phyloP scores from a whole-genome alignment of 345 rosid genomes.

The Turritis glabra region DNA sequence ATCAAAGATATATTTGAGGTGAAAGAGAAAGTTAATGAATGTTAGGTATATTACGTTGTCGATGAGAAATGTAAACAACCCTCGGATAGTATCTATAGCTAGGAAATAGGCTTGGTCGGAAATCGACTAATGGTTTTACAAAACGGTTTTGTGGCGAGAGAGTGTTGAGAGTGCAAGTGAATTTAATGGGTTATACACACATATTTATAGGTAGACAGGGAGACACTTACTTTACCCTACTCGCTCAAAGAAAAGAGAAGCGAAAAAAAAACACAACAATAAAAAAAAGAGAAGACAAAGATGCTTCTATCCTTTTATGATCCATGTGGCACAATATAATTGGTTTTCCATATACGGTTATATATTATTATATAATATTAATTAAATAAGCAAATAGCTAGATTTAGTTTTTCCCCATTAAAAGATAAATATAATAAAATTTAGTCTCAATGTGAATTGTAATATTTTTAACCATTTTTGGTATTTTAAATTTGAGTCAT shows the following conservation, averaged over 20 bases:
- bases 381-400: constrained; percentile 8
- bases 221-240: constrained; percentile 1
- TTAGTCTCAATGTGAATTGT: background rate
- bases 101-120: background rate
- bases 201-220: constrained; percentile 17
- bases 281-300: background rate
- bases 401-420: background rate
- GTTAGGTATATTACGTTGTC: background rate
- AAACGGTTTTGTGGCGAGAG: constrained; percentile 18
- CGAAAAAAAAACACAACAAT: background rate
- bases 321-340: background rate
- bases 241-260: background rate
- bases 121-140: constrained; percentile 11
- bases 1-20: background rate
- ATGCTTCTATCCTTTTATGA: background rate
- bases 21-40: background rate
- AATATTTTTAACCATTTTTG: constrained; percentile 12
- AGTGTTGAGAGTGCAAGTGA: background rate
- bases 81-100: background rate
- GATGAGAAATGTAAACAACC: background rate
- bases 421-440: background rate
- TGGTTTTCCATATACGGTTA: background rate
- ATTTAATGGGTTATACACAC: background rate
- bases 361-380: background rate
- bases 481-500: background rate